Evolutionary conservation across 1,284 basidiomycete species (phyloP), one percentile per base, ranked within the genome.

Genomic region (Apiotrichum brassicae): DNA sequence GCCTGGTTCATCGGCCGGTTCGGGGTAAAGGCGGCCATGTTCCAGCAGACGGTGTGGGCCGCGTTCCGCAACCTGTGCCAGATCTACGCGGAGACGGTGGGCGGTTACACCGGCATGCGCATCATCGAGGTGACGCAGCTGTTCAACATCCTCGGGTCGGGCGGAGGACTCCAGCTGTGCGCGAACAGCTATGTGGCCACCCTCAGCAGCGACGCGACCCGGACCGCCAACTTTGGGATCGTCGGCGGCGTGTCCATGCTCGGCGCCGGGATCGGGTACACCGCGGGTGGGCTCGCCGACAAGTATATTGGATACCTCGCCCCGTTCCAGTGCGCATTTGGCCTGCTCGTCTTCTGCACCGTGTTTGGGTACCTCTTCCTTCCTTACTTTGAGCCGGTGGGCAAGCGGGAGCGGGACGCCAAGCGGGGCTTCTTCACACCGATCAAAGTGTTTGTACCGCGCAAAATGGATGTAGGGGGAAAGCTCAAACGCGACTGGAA

Each of bases 31-130:
- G 51, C 58, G 0, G 66, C 71, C 18, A 64, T 75, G 59, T 62
- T 71, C 48, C 58, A 65, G 23, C 73, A 75, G 46, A 67, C 72
- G 0, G 51, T 62, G 32, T 70, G 65, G 64, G 70, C 71, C 0
- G 59, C 64, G 3, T 24, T 72, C 14, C 58, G 73, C 8, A 68
- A 69, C 46, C 47, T 71, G 13, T 56, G 48, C 20, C 72, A 73
- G 48, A 66, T 65, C 43, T 63, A 62, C 39, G 66, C 65, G 0
- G 50, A 71, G 24, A 43, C 47, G 16, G 20, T 57, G 8, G 71
- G 71, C 9, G 63, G 62, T 0, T 33, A 11, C 3, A 18, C 40
- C 2, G 70, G 68, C 2, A 65, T 71, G 26, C 37, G 40, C 16
- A 64, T 72, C 44, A 65, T 72, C 32, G 63, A 65, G 28, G 39